Base-by-base conservation (phyloP, 306 rosid species). In the Prunus kanzakura region DNA sequence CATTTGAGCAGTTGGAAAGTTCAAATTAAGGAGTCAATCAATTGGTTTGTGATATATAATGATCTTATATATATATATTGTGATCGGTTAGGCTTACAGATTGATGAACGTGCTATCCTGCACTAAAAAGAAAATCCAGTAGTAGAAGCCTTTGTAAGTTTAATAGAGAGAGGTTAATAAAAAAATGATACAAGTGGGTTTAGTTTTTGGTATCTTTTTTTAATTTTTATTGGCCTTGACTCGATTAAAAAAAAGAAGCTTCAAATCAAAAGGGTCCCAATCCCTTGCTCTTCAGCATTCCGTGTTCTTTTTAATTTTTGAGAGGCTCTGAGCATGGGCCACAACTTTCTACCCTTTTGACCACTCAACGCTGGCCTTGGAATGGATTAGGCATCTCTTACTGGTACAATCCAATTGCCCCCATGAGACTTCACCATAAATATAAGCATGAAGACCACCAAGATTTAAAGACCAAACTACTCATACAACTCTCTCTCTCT, bases 291-390 rank as follows among this genome's bases (percentile, higher is more conserved):
- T 20, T 29, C 16, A 30, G 25, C 43, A 71, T 57, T 57, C 64
- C 76, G 50, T 56, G 54, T 57, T 58, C 15, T 15, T 4, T 74
- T 19, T 46, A 74, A 62, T 16, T 23, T 51, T 23, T 51, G 68
- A 16, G 22, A 2, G 9, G 18, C 64, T 58, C 35, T 63, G 43
- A 15, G n/a, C 45, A 16, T 2, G 16, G 41, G 11, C 20, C 50
- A 20, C 79, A 68, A 82, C 73, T 68, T 71, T 73, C 84, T 64
- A 50, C 76, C 80, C 80, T 29, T 85, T 88, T 88, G 91, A 88
- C 91, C 88, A 71, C 83, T 77, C 85, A 85, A 83, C 23, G 30
- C 56, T 18, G 71, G 60, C 46, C 76, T 62, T 67, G 58, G 84
- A 85, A 78, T 27, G 65, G 18, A 27, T 29, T 61, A 5, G 63